These are phyloP conservation scores for Trichoderma parareesei DNA, from an alignment of 495 filamentous ascomycete genomes.

Conservation along the genomic window DNA sequence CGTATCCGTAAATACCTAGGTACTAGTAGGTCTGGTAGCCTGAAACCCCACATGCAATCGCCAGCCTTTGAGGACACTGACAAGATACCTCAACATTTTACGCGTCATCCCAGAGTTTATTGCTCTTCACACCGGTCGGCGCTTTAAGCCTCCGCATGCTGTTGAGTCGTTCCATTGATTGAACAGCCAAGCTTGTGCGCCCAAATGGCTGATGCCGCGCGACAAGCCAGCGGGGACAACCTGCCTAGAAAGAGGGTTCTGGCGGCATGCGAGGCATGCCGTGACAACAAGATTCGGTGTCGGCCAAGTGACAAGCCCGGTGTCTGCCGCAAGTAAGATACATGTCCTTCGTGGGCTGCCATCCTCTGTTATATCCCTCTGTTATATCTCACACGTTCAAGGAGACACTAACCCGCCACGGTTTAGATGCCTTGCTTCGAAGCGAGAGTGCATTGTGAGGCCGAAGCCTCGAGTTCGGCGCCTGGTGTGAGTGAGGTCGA, in stretches of 20 bases:
- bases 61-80: too few relatives aligned
- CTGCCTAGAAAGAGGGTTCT: conserved; percentile 22
- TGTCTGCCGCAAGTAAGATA: conserved; percentile 38
- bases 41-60: too few relatives aligned
- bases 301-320: conserved; percentile 31
- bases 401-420: background rate
- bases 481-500: conserved; percentile 21
- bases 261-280: conserved; percentile 41
- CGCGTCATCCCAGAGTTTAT: too few relatives aligned
- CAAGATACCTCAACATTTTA: too few relatives aligned
- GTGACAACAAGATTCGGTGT: conserved; percentile 38
- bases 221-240: too few relatives aligned
- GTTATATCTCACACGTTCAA: background rate
- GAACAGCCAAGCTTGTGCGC: too few relatives aligned
- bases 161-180: too few relatives aligned
- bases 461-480: conserved; percentile 36
- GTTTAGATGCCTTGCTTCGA: conserved; percentile 38
- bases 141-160: too few relatives aligned
- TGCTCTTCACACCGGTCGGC: too few relatives aligned
- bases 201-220: background rate
- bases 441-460: conserved; percentile 41
- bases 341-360: background rate
- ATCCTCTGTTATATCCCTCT: conserved; percentile 5
- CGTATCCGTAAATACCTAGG: too few relatives aligned
- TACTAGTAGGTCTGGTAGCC: too few relatives aligned